Evolutionary conservation across 768 basidiomycete species (phyloP), one percentile per base, ranked within the genome.

Genomic region (Paxillus involutus): DNA sequence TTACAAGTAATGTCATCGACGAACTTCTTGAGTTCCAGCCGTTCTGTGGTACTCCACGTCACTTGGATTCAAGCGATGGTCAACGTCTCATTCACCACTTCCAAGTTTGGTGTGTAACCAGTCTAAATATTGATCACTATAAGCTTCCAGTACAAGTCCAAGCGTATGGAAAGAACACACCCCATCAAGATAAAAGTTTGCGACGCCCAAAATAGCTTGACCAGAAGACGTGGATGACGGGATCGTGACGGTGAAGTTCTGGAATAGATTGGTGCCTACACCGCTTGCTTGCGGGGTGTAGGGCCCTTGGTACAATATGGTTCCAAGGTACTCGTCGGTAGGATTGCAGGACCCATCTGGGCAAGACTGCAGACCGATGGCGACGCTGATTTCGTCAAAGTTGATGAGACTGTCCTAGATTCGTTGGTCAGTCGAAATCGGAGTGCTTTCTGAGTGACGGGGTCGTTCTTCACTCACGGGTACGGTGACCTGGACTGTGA

Each of bases 401-500:
- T 62, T 63, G 3, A 71, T 65, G n/a, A 73, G 59, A 6, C 64
- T 56, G 55, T 71, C 61, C 74, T 76, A 24, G 29, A n/a, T 5
- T n/a, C 43, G 24, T 21, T 26, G 17, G 16, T 16, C 48, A 26
- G 30, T 40, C 14, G 26, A 21, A 42, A 41, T 29, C 29, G 11
- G 19, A 29, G 6, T 45, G 3, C 10, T 41, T 40, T 13, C 10
- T 41, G 5, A 14, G 17, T 12, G n/a, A 26, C 45, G 30, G 29
- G 48, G 45, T 14, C 47, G 30, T 32, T 40, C 48, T 26, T 30
- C 41, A 59, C 76, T 14, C 56, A 79, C 78, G 3, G 73, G 73
- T 47, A 71, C 66, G 48, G 75, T 74, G 13, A 81, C 60, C 51
- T 77, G 73, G 8, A 80, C 72, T 5, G 68, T 73, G 48, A 80